Conservation (phyloP, 805 yeast genomes). For the Ogataea degrootiae region DNA sequence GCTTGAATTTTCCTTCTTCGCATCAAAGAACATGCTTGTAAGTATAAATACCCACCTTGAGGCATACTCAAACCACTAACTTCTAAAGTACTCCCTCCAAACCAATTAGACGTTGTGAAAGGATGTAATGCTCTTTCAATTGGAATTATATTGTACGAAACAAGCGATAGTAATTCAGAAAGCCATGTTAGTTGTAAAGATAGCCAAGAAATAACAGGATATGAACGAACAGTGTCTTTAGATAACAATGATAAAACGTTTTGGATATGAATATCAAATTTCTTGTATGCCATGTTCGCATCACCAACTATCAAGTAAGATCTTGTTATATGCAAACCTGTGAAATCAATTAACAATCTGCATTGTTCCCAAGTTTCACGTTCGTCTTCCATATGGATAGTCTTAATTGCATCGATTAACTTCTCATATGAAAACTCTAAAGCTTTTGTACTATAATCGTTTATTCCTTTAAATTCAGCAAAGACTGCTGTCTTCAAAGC, state of each 20-base stretch:
- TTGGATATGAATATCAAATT: conserved; percentile 60
- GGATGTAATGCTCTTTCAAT: conserved; percentile 32
- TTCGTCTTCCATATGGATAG: conserved; percentile 16
- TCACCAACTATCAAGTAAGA: conserved; percentile 55
- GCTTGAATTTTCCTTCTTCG: conserved; percentile 23
- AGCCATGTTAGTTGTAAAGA: conserved; percentile 63
- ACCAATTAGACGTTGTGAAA: conserved; percentile 22
- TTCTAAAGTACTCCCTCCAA: conserved; percentile 9
- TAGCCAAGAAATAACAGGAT: conserved; percentile 45
- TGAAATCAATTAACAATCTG: conserved; percentile 50
- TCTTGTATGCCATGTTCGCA: conserved; percentile 54
- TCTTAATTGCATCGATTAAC: conserved; percentile 35
- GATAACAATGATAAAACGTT: conserved; percentile 39
- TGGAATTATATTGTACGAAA: conserved; percentile 41
- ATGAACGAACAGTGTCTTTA: conserved; percentile 23
- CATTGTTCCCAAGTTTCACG: conserved; percentile 37
- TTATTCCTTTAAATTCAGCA: conserved; percentile 42
- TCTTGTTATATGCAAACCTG: conserved; percentile 60
- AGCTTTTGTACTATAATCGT: conserved; percentile 44
- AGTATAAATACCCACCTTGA: conserved; percentile 38
- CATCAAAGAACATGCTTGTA: conserved; percentile 34
- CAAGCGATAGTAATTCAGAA: conserved; percentile 49
- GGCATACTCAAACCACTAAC: conserved; percentile 31
- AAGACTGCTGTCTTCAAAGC: conserved; percentile 46
- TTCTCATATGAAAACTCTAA: conserved; percentile 53